Conservation (phyloP, 2,329 filamentous ascomycete species). For the Hypoxylon sp. region DNA sequence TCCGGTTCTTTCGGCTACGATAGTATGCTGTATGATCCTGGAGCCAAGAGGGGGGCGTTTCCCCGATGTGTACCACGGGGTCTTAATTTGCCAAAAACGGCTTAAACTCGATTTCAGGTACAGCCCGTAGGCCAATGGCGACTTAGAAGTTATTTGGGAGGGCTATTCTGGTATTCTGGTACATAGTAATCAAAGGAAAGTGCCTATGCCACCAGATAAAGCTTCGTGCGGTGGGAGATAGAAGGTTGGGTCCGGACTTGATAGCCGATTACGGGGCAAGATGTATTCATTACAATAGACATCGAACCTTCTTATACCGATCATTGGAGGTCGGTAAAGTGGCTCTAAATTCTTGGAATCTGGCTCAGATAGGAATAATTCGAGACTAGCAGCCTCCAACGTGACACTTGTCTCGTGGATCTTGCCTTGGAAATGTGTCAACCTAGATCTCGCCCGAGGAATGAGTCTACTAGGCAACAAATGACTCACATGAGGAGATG, state of each 20-base stretch:
- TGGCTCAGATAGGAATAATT: constrained; percentile 9
- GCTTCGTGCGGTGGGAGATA: constrained; percentile 27
- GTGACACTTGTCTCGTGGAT: constrained; percentile 31
- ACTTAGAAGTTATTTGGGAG: constrained; percentile 22
- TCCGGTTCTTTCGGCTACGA: constrained; percentile 37
- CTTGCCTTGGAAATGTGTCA: constrained; percentile 26
- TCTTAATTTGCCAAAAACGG: constrained; percentile 42
- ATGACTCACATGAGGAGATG: constrained; percentile 37
- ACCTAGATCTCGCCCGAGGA: constrained; percentile 25
- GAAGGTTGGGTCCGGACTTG: constrained; percentile 18
- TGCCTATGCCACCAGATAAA: constrained; percentile 26
- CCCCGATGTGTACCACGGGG: constrained; percentile 38
- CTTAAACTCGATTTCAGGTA: constrained; percentile 40
- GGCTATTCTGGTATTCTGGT: constrained; percentile 17
- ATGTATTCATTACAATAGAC: neutral
- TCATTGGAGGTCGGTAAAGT: constrained; percentile 23
- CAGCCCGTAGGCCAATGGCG: constrained; percentile 22
- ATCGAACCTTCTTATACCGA: constrained; percentile 28
- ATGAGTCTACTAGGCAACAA: constrained; percentile 33
- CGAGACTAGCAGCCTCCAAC: constrained; percentile 15
- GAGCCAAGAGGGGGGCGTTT: constrained; percentile 38
- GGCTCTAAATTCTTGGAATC: constrained; percentile 6
- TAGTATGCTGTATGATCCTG: constrained; percentile 29
- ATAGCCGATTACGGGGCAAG: constrained; percentile 27
- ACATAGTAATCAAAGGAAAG: constrained; percentile 24